Conservation (phyloP, 2,329 filamentous ascomycete genomes). For the Bisporella sp. region DNA sequence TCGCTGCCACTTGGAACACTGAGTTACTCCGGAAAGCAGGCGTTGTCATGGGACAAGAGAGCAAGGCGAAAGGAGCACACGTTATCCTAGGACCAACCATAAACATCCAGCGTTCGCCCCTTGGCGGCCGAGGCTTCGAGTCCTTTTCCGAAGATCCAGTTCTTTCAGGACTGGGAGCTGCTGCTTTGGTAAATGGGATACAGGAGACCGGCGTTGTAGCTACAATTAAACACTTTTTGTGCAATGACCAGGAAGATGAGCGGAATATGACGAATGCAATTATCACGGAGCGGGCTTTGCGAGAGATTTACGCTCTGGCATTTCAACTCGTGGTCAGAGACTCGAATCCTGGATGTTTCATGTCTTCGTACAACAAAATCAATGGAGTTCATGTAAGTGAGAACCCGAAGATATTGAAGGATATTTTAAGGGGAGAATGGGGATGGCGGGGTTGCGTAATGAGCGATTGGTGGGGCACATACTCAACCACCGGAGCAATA, state of each 20-base stretch:
- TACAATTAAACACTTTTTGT: constrained; percentile 40
- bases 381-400: constrained; percentile 38
- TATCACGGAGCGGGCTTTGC: constrained; percentile 32
- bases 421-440: constrained; percentile 37
- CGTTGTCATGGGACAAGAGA: constrained; percentile 58
- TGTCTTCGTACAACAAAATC: constrained; percentile 41
- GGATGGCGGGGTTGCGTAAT: constrained; percentile 38
- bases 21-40: constrained; percentile 56
- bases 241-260: constrained; percentile 36
- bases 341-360: constrained; percentile 36
- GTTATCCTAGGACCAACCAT: constrained; percentile 62
- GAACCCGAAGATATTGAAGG: constrained; percentile 31
- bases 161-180: constrained; percentile 37
- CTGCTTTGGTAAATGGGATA: constrained; percentile 36
- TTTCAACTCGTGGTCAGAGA: constrained; percentile 39
- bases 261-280: constrained; percentile 30
- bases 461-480: constrained; percentile 46
- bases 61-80: constrained; percentile 53
- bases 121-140: constrained; percentile 42
- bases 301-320: constrained; percentile 37
- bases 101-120: constrained; percentile 40
- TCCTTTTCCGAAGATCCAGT: constrained; percentile 41
- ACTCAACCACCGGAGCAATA: constrained; percentile 43
- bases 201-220: constrained; percentile 36
- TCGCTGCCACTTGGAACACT: constrained; percentile 61